phyloP scores from a whole-genome alignment of 495 filamentous ascomycete genomes.

The Hypoxylon fuscum region DNA sequence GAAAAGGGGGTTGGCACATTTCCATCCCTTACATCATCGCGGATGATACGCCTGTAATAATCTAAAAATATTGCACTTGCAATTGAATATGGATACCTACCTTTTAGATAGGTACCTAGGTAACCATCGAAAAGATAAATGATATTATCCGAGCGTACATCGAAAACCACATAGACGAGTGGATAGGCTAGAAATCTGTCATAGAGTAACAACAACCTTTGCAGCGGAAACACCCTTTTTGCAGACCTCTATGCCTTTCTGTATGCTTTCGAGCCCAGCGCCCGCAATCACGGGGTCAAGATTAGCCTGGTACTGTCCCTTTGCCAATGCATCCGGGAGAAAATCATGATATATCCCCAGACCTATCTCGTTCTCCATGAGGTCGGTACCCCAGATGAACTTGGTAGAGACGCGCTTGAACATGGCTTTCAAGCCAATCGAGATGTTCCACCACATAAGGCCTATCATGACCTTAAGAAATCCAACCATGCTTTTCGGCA shows the following conservation, averaged over 20 bases:
- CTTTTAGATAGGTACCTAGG: no score
- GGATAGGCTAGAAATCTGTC: neutral
- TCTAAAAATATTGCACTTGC: neutral
- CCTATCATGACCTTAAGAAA: slow-evolving; percentile 1
- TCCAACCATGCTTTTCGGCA: neutral
- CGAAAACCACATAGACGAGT: no score
- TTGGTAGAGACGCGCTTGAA: slow-evolving; percentile 22
- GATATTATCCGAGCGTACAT: no score
- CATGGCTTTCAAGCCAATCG: neutral
- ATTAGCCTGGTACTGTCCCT: slow-evolving; percentile 35
- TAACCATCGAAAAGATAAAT: no score
- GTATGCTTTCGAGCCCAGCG: slow-evolving; percentile 53
- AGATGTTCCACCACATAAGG: neutral
- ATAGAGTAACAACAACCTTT: slow-evolving; percentile 55
- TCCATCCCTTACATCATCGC: neutral
- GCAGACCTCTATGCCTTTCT: slow-evolving; percentile 51
- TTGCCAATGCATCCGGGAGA: slow-evolving; percentile 47
- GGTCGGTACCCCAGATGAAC: slow-evolving; percentile 13
- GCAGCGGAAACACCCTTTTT: slow-evolving; percentile 52
- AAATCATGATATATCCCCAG: slow-evolving; percentile 46
- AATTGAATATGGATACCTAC: no score
- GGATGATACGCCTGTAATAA: neutral
- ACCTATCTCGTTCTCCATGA: slow-evolving; percentile 42
- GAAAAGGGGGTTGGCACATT: neutral
- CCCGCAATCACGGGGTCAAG: slow-evolving; percentile 49